Percentiles rank a stretch among this genome's conserved stretches.
These are phyloP conservation scores for Daldinia sp. DNA, from an alignment of 2,329 filamentous ascomycete genomes.

Conservation along the genomic window DNA sequence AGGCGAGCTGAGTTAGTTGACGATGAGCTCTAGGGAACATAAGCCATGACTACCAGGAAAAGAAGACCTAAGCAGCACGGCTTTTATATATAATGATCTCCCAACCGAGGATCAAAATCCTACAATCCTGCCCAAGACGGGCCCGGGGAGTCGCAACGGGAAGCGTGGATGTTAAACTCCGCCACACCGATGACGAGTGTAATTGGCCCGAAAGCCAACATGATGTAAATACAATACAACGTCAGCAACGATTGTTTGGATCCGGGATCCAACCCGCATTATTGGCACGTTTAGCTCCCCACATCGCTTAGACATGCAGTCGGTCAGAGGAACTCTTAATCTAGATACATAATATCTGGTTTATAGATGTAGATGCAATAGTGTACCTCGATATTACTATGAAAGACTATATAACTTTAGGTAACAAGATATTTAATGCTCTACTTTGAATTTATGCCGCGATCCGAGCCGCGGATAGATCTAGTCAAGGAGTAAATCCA, in stretches of 20 bases:
- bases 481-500: neutral
- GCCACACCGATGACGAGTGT: slow-evolving; percentile 3
- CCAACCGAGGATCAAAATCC: neutral
- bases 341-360: neutral
- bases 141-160: neutral
- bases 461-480: neutral
- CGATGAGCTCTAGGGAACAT: neutral
- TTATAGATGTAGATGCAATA: neutral
- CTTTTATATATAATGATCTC: neutral
- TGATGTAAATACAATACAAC: slow-evolving; percentile 5
- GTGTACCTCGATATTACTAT: too few species aligned
- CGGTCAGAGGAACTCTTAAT: neutral
- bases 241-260: slow-evolving; percentile 4
- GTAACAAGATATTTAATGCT: neutral
- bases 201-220: slow-evolving; percentile 8
- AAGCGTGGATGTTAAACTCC: neutral
- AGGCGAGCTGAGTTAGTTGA: neutral
- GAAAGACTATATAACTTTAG: neutral
- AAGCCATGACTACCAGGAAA: neutral
- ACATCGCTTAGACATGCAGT: neutral
- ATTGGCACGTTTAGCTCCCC: slow-evolving; percentile 1
- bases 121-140: neutral
- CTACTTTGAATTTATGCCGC: neutral
- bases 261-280: slow-evolving; percentile 2
- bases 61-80: neutral